A percentile compares a stretch with the other conserved stretches of the same genome.
Evolutionary conservation across 2,329 filamentous ascomycete genomes (phyloP).

Genomic region (Colletotrichum orbiculare): DNA sequence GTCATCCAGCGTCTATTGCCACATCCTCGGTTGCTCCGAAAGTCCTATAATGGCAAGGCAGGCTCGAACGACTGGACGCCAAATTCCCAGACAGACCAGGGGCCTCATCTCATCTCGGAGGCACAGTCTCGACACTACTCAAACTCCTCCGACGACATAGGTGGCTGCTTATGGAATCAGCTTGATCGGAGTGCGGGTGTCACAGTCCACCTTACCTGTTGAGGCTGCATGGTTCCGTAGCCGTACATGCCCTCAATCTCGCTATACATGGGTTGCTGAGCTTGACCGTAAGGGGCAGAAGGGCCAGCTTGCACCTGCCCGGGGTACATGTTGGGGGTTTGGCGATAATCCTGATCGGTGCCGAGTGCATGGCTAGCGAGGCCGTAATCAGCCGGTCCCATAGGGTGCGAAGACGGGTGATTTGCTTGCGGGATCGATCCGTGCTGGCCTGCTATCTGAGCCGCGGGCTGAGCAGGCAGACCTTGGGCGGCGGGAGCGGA

Average conservation of each 20-base stretch:
- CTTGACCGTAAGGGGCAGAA: constrained; percentile 78
- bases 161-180: constrained; percentile 45
- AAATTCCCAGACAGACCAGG: too few species aligned
- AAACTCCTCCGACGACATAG: constrained; percentile 59
- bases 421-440: constrained; percentile 64
- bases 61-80: too few species aligned
- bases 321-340: constrained; percentile 83
- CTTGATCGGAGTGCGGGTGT: neutral
- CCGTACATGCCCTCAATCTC: constrained; percentile 87
- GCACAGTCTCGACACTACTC: constrained; percentile 43
- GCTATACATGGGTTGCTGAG: constrained; percentile 82
- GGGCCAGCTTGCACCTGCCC: constrained; percentile 81
- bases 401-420: constrained; percentile 62
- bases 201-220: constrained; percentile 71
- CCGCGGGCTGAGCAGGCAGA: constrained; percentile 46
- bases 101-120: too few species aligned
- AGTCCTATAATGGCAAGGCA: too few species aligned
- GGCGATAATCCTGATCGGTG: constrained; percentile 82
- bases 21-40: too few species aligned
- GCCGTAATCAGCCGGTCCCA: constrained; percentile 70
- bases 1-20: too few species aligned
- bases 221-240: constrained; percentile 82
- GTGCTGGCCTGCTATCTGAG: constrained; percentile 65
- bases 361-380: constrained; percentile 72
- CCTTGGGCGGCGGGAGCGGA: constrained; percentile 53